Conservation (phyloP, 805 yeast species). For the Torulaspora maleeae region DNA sequence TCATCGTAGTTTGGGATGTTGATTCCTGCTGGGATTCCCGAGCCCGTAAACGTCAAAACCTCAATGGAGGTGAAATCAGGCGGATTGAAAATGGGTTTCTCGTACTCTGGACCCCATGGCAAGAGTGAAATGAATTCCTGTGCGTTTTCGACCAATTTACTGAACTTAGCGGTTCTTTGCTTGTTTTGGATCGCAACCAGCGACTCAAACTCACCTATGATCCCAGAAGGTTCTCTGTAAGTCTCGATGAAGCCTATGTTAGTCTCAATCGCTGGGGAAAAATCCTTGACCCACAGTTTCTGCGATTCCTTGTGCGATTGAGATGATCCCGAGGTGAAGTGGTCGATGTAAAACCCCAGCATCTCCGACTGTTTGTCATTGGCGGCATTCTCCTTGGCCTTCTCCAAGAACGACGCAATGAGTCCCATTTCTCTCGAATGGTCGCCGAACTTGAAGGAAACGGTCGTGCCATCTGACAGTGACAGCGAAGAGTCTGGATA, state of each 20-base stretch:
- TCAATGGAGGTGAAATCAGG: conserved; percentile 91
- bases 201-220: conserved; percentile 92
- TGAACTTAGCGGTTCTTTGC: conserved; percentile 78
- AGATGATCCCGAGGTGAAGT: conserved; percentile 79
- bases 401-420: conserved; percentile 50
- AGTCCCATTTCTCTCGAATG: conserved; percentile 59
- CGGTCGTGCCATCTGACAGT: conserved; percentile 39
- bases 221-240: conserved; percentile 87
- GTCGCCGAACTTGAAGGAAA: conserved; percentile 70
- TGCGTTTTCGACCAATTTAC: conserved; percentile 63
- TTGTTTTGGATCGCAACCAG: conserved; percentile 85
- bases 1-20: conserved; percentile 92
- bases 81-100: conserved; percentile 81
- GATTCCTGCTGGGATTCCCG: conserved; percentile 90
- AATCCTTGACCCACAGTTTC: conserved; percentile 80
- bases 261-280: conserved; percentile 72
- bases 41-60: conserved; percentile 82
- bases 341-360: conserved; percentile 60
- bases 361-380: conserved; percentile 66
- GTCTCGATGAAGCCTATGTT: conserved; percentile 91
- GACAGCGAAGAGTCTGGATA: conserved; percentile 48
- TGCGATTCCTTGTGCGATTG: conserved; percentile 82
- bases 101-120: conserved; percentile 76
- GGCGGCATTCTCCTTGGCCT: conserved; percentile 62
- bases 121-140: conserved; percentile 55